phyloP scores from a whole-genome alignment of 73 alveolate genomes.

The Symbiodinium natans region DNA sequence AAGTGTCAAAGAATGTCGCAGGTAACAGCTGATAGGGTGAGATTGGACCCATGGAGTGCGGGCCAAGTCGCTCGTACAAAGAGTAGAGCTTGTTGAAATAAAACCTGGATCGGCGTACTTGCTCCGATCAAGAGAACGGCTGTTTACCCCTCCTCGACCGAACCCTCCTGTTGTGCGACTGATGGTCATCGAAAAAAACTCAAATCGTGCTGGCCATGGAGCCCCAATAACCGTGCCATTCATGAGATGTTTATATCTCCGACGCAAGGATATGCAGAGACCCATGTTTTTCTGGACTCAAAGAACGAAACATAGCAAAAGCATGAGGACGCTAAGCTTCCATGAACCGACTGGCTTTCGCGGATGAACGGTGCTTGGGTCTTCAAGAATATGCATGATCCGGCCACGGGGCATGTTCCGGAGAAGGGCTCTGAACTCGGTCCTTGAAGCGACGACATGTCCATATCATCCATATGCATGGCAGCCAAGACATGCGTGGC shows the following conservation, averaged over 20 bases:
- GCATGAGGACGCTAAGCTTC: neutral
- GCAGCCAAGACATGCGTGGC: no score
- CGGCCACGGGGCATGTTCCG: slow-evolving; percentile 61
- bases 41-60: neutral
- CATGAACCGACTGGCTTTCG: neutral
- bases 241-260: no score
- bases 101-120: slow-evolving; percentile 8
- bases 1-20: no score
- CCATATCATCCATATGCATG: neutral
- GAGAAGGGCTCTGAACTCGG: slow-evolving; percentile 39
- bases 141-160: neutral
- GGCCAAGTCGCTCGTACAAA: slow-evolving; percentile 34
- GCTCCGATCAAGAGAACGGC: neutral
- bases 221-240: no score
- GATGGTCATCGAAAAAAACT: no score
- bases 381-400: no score
- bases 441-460: slow-evolving; percentile 2
- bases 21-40: neutral
- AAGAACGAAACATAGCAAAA: neutral
- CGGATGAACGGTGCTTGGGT: no score
- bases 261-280: no score
- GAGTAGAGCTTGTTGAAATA: slow-evolving; percentile 85
- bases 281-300: no score
- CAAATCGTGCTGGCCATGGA: no score
- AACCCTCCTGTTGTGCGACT: neutral